These are phyloP conservation scores for Solanum habrochaites DNA, from an alignment of 257 asterid genomes.

Conservation along the genomic window DNA sequence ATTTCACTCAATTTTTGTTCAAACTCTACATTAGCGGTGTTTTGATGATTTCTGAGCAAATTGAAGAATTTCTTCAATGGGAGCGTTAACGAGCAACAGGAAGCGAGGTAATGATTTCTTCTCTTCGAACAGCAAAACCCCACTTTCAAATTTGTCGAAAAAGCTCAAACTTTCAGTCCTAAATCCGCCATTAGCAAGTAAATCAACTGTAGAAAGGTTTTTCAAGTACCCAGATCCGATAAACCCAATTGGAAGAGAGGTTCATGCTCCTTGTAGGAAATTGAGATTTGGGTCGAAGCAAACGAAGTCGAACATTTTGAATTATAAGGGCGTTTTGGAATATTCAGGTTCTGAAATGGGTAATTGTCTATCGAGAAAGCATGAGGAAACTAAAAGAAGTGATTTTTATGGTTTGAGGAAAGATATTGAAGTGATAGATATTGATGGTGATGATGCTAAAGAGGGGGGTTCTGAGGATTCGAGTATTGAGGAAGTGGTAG, in stretches of 20 bases:
- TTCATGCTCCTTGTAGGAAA: conserved; percentile 55
- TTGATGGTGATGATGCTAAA: conserved; percentile 15
- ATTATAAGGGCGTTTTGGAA: background rate
- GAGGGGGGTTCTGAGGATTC: conserved; percentile 12
- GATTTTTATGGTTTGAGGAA: conserved; percentile 15
- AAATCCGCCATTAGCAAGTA: background rate
- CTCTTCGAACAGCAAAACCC: conserved; percentile 9
- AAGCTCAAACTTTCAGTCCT: conserved; percentile 19
- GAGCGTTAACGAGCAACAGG: conserved; percentile 35
- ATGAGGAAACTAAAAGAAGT: background rate
- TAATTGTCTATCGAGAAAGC: background rate
- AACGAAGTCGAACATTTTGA: background rate
- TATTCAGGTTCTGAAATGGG: background rate
- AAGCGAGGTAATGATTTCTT: conserved; percentile 40
- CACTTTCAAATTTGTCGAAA: conserved; percentile 20
- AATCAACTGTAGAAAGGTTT: conserved; percentile 16
- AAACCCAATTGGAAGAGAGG: conserved; percentile 16
- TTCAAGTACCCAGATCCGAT: conserved; percentile 33
- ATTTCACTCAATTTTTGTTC: background rate
- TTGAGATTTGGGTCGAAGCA: conserved; percentile 5
- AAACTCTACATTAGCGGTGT: background rate
- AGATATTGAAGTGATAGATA: conserved; percentile 28
- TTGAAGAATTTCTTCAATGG: conserved; percentile 27
- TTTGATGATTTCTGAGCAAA: background rate
- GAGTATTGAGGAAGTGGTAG: conserved; percentile 21